Conservation (phyloP, 192 early-diverging fungal species). For the Rhizophagus clarus region DNA sequence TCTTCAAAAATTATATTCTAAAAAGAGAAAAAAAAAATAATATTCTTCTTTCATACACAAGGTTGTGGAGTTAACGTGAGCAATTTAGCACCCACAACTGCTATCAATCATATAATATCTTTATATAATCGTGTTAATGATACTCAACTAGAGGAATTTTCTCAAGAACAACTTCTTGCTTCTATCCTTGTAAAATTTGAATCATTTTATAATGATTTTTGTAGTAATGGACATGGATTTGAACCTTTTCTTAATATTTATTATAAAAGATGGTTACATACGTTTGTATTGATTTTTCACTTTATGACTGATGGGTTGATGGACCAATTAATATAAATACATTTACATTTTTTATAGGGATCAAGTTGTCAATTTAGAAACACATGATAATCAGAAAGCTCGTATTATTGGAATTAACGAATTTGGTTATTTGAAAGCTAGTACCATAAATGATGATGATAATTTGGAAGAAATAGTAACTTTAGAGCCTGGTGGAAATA, state of each 20-base stretch:
- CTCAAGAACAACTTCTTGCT: slow-evolving; percentile 70
- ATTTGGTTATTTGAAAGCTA: slow-evolving; percentile 75
- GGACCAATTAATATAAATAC: slow-evolving; percentile 5
- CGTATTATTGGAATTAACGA: slow-evolving; percentile 79
- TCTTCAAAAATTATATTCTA: background rate
- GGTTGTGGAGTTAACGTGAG: slow-evolving; percentile 86
- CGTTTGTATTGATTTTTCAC: slow-evolving; percentile 39
- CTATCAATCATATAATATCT: slow-evolving; percentile 79
- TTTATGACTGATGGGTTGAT: background rate
- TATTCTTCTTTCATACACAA: slow-evolving; percentile 31
- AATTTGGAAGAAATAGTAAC: slow-evolving; percentile 48
- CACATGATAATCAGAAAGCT: slow-evolving; percentile 59
- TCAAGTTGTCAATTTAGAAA: slow-evolving; percentile 66
- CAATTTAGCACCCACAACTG: slow-evolving; percentile 84
- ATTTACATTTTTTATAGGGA: slow-evolving; percentile 44
- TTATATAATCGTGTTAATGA: slow-evolving; percentile 54
- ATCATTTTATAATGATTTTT: slow-evolving; percentile 73
- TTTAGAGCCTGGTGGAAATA: slow-evolving; percentile 97
- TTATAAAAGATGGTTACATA: slow-evolving; percentile 88
- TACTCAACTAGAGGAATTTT: slow-evolving; percentile 54
- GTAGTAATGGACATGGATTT: slow-evolving; percentile 58
- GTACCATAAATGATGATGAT: slow-evolving; percentile 53
- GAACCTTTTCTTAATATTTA: slow-evolving; percentile 76
- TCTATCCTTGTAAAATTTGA: slow-evolving; percentile 74
- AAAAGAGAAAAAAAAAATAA: background rate